These are phyloP conservation scores for Pseudotsuga menziesii DNA, from an alignment of 75 land plant species.

Conservation along the genomic window DNA sequence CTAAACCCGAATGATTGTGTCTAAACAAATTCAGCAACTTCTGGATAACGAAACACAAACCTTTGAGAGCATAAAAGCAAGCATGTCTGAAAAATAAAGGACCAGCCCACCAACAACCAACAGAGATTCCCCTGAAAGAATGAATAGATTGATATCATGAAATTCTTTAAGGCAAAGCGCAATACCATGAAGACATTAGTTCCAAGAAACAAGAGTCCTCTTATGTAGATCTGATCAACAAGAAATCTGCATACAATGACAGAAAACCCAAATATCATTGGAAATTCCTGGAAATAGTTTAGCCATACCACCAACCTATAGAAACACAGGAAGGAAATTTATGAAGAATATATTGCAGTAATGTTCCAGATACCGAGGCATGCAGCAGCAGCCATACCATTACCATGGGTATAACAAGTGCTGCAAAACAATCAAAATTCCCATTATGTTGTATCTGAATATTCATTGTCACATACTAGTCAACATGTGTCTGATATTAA, in stretches of 20 bases:
- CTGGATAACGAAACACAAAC: conserved; percentile 19
- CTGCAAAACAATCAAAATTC: conserved; percentile 20
- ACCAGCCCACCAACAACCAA: conserved; percentile 70
- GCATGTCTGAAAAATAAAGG: conserved; percentile 60
- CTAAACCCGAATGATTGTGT: background rate
- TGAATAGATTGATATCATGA: background rate
- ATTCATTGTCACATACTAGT: background rate
- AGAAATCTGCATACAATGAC: background rate
- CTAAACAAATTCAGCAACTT: background rate
- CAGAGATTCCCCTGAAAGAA: conserved; percentile 59
- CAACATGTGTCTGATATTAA: background rate
- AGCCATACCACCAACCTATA: conserved; percentile 35
- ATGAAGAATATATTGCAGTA: conserved; percentile 48
- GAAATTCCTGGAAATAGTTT: background rate
- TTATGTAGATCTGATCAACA: background rate
- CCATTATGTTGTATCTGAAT: background rate
- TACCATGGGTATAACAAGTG: conserved; percentile 10
- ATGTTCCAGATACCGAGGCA: conserved; percentile 33
- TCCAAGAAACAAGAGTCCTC: background rate
- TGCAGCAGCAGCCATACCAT: conserved; percentile 38
- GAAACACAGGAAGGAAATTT: conserved; percentile 73
- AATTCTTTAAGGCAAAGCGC: background rate
- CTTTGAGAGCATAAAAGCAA: conserved; percentile 46
- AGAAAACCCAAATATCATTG: background rate
- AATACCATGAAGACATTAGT: background rate